A percentile compares a stretch with the other conserved stretches of the same genome.
These are phyloP conservation scores for Exophiala mesophila DNA, from an alignment of 2,329 filamentous ascomycete species.

Conservation along the genomic window DNA sequence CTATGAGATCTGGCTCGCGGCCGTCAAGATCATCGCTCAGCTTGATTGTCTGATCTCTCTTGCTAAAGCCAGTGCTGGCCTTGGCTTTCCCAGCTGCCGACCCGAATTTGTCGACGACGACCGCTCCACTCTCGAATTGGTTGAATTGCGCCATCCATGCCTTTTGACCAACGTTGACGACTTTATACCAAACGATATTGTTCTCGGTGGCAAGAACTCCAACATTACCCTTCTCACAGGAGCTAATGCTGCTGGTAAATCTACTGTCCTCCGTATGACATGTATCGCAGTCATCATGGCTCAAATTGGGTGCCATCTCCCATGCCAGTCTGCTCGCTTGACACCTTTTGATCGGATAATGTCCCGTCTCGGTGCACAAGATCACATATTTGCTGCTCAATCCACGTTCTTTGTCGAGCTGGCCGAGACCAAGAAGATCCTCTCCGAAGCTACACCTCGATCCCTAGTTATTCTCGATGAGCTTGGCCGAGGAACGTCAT, in stretches of 20 bases:
- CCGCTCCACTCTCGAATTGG: conserved; percentile 82
- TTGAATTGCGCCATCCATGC: conserved; percentile 89
- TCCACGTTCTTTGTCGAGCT: conserved; percentile 98
- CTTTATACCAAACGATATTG: conserved; percentile 94
- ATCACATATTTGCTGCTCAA: conserved; percentile 98
- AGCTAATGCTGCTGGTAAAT: conserved; percentile 96
- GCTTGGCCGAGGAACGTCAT: conserved; percentile 87
- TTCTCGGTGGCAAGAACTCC: conserved; percentile 70
- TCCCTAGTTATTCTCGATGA: conserved; percentile 97
- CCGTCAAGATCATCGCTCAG: conserved; percentile 85
- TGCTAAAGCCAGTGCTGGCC: conserved; percentile 75
- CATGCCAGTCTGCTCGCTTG: conserved; percentile 72
- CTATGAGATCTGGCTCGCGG: conserved; percentile 77
- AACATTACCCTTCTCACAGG: conserved; percentile 92
- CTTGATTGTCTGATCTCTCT: conserved; percentile 93
- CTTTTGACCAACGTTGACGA: conserved; percentile 84
- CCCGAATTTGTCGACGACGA: conserved; percentile 82
- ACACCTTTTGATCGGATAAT: conserved; percentile 97
- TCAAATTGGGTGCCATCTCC: conserved; percentile 90
- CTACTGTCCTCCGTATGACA: conserved; percentile 92
- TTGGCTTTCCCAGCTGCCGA: conserved; percentile 83
- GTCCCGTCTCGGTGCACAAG: conserved; percentile 93
- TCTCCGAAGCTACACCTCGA: conserved; percentile 86
- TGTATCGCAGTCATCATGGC: conserved; percentile 97
- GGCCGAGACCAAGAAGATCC: conserved; percentile 95